Evolutionary conservation across 2,329 filamentous ascomycete species (phyloP).

Genomic region (Fusarium tuaranense): DNA sequence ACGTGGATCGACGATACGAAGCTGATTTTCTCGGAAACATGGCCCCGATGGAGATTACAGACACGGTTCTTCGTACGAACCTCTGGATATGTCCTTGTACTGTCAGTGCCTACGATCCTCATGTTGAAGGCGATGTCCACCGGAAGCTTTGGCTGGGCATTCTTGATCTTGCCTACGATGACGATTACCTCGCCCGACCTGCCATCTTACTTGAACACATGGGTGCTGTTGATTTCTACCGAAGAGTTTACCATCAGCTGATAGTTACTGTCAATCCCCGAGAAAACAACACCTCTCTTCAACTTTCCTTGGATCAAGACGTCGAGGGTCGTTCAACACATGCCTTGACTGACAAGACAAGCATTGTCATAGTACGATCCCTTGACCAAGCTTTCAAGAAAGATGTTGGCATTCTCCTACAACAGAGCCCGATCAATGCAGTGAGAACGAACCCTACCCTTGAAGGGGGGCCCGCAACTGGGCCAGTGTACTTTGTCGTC

Average conservation of each 20-base stretch:
- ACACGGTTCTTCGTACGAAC: conserved; percentile 29
- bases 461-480: conserved; percentile 11
- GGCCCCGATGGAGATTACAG: conserved; percentile 34
- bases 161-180: conserved; percentile 35
- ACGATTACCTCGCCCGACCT: conserved; percentile 37
- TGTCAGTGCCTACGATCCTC: not conserved
- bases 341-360: not conserved
- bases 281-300: not conserved
- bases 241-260: conserved; percentile 29
- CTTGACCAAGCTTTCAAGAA: conserved; percentile 16
- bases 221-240: conserved; percentile 28
- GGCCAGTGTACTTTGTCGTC: conserved; percentile 36
- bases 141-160: conserved; percentile 35
- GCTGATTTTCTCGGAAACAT: conserved; percentile 35
- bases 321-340: not conserved
- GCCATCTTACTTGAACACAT: conserved; percentile 38
- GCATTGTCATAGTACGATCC: not conserved
- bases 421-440: conserved; percentile 29
- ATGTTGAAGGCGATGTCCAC: not conserved
- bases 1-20: conserved; percentile 25
- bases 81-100: conserved; percentile 40
- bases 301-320: not conserved
- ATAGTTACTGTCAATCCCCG: conserved; percentile 35
- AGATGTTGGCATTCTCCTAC: conserved; percentile 30
- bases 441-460: conserved; percentile 2